Conservation (phyloP, 768 basidiomycete genomes). For the Tulasnella sp. region DNA sequence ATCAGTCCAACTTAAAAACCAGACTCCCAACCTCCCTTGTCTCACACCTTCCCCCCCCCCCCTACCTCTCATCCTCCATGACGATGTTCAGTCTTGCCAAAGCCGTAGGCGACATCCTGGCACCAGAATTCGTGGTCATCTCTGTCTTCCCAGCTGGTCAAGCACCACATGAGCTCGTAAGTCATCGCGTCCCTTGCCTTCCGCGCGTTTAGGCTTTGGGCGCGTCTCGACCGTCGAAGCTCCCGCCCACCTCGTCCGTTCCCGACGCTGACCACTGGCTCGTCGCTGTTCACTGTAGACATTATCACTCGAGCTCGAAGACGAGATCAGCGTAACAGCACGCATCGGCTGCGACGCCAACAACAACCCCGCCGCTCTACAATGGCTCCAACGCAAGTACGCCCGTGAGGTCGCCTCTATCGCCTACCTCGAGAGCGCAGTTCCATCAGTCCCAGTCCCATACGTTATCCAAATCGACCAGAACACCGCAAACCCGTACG, state of each 20-base stretch:
- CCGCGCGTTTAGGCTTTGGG: conserved; percentile 2
- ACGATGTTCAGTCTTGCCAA: conserved; percentile 18
- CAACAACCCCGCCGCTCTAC: conserved; percentile 14
- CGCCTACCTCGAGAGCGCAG: conserved; percentile 12
- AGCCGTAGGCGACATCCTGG: conserved; percentile 12
- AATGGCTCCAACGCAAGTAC: conserved; percentile 19
- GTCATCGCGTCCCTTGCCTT: not conserved
- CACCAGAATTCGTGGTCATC: conserved; percentile 17
- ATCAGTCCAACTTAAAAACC: not conserved
- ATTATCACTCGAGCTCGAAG: conserved; percentile 12
- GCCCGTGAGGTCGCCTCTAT: conserved; percentile 16
- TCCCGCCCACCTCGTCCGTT: not conserved
- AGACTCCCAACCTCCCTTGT: not conserved
- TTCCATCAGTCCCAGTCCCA: conserved; percentile 13
- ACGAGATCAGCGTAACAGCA: conserved; percentile 16
- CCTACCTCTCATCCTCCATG: conserved; percentile 2
- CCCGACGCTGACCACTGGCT: not conserved
- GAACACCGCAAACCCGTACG: conserved; percentile 12
- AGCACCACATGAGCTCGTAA: conserved; percentile 7
- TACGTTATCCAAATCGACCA: conserved; percentile 17
- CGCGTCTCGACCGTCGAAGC: not conserved
- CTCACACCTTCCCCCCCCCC: not conserved
- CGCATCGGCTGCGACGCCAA: conserved; percentile 15
- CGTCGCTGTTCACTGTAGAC: conserved; percentile 3
- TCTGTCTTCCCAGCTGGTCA: conserved; percentile 11